Base-by-base conservation (phyloP, 495 filamentous ascomycete species). In the Alectoria sarmentosa region DNA sequence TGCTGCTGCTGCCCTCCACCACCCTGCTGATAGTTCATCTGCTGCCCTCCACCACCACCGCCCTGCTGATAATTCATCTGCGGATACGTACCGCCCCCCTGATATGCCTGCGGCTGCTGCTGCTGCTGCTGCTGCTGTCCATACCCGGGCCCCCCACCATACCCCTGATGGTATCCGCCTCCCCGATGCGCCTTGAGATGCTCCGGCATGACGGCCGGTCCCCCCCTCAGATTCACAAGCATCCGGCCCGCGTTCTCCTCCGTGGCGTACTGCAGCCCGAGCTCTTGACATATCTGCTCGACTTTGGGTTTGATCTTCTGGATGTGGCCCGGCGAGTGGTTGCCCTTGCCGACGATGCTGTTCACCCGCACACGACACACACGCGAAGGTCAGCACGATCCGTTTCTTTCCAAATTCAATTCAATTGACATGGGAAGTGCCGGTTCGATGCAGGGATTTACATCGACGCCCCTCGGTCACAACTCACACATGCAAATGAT, bases 221-320 rank as follows among this genome's bases (percentile, higher is more conserved):
- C 85, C 21, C 86, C 86, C 48, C 80, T 78, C 38, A 89, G 76
- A 70, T 89, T 84, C 30, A 90, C 76, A 70, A 88, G 96, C 14
- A 98, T 90, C 15, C 90, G 76, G 4, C 94, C 94, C 6, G 85
- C 86, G 69, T 98, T 98, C 41, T 89, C 85, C 78, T 97, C 94
- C 4, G 90, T 90, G 54, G 80, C 71, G 73, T 88, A 96, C 68
- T 91, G 82, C 32, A 98, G 77, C 1, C 93, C 91, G 32, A 93
- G 75, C 71, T 96, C 88, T 15, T 76, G 82, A 73, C 91, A 96
- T 57, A 98, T 76, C 69, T 89, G 79, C 75, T 97, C 92, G 23
- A 98, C 92, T 36, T 87, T 80, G 9, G 94, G 94, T 74, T 92
- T 96, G 72, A 98, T 84, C 78, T 94, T 96, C 72, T 94, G 88